Evolutionary conservation across 2,329 filamentous ascomycete genomes (phyloP), one percentile per base, ranked within the genome.

Genomic region (Chrysosporium keratinophilum): DNA sequence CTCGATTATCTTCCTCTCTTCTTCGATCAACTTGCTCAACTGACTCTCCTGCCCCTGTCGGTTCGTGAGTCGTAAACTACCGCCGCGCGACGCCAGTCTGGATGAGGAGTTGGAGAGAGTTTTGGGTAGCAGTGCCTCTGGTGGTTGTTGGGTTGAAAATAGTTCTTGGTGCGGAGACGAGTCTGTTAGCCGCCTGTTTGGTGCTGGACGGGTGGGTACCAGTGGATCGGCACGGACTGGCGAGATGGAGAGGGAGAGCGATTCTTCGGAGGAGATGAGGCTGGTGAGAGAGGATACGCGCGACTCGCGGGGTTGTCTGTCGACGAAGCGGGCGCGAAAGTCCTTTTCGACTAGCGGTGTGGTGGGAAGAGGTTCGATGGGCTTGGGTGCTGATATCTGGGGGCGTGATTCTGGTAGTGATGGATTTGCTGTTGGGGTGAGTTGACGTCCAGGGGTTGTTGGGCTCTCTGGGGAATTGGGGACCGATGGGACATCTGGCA

Each of bases 311-410:
- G 56, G 56, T 20, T 60, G 55, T 49, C 60, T 62, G 57, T 71
- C 65, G 5, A 64, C 65, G 52, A 72, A 73, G 28, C 62, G 64
- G 5, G 61, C 56, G 2, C 70, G 67, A 55, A 73, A 73, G 45
- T 66, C 63, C 31, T 63, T 66, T 14, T 68, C 64, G 10, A 71
- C 68, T 2, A 73, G 62, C n/a, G 63, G 56, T 19, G 45, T 44
- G 5, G 47, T 49, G 5, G 55, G 48, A 5, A 42, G 20, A 15
- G 52, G 52, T 14, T 46, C 33, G n/a, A 15, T 20, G n/a, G 50
- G 20, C n/a, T 44, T 52, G 7, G 15, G 40, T 40, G 9, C 20
- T 20, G 33, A 17, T 7, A 19, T 34, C 39, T 47, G 19, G 5
- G 47, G 34, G 33, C 28, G 46, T 41, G 42, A 14, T 43, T 19